Conservation (phyloP, 2,329 filamentous ascomycete genomes). For the Trichoderma sp. region DNA sequence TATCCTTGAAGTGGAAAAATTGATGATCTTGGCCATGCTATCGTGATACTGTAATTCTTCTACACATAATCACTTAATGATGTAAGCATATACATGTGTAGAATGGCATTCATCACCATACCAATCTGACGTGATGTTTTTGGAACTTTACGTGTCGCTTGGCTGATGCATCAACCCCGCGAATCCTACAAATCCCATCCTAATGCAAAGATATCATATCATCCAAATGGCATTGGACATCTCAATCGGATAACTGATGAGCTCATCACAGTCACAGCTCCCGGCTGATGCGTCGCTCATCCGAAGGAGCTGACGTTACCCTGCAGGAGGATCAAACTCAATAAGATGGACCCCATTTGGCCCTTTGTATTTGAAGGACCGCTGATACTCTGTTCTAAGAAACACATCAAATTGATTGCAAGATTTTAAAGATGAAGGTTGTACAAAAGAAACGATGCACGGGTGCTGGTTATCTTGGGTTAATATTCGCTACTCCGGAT, state of each 20-base stretch:
- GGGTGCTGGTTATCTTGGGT: neutral
- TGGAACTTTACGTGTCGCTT: neutral
- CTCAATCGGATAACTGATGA: neutral
- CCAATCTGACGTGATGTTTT: neutral
- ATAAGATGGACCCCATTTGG: neutral
- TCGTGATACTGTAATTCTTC: neutral
- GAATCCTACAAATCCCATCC: neutral
- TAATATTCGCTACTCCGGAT: neutral
- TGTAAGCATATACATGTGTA: neutral
- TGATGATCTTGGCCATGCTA: neutral
- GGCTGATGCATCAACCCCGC: neutral
- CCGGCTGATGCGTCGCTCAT: neutral
- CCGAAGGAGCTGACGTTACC: neutral
- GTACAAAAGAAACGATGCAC: neutral
- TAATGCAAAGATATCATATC: neutral
- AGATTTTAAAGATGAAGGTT: neutral
- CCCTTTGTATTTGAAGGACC: neutral
- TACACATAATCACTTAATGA: neutral
- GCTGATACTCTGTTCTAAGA: neutral
- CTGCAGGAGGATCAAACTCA: neutral
- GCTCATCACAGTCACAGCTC: neutral
- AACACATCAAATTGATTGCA: neutral
- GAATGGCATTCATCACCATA: neutral
- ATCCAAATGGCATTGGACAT: neutral
- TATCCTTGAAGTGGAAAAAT: neutral